Evolutionary conservation across 2,329 filamentous ascomycete genomes (phyloP), one percentile per base, ranked within the genome.

Genomic region (Aspergillus versicolor): DNA sequence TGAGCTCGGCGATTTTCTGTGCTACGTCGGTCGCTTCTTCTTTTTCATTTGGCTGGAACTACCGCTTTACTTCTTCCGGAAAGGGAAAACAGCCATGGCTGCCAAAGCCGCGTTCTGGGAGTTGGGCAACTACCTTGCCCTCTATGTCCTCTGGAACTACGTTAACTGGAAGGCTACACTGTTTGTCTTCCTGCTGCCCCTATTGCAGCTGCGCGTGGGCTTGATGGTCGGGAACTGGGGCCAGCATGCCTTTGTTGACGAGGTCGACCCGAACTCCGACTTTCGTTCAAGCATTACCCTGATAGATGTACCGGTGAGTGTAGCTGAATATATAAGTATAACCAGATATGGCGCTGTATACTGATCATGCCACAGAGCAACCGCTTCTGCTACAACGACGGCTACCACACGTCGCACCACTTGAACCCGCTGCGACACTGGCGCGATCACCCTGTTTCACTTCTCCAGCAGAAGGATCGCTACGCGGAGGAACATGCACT

Each of bases 161-260:
- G 67, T 69, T 38, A 83, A 86, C 69, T 68, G 78, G 19, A 75
- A 75, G 2, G 83, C 89, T 0, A 83, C 88, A 0, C 67, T 84
- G 5, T 90, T 88, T 64, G 85, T 85, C 0, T 81, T 90, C 27
- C 65, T 92, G 1, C 68, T 91, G 1, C 90, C 90, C 0, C 79
- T 92, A 19, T 63, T 83, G 2, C 71, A 88, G 30, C 81, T 92
- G 73, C 82, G 90, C 0, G 64, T 90, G 17, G 89, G 86, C 0
- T 72, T 93, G 61, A 93, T 92, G 90, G 81, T 90, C 7, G 90
- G 90, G 1, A 93, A 93, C 69, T 93, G 89, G 88, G 90, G 88
- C 3, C 90, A 93, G 70, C 90, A 93, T 70, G 89, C 89, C 1
- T 87, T 93, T 61, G 89, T 93, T 6, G 89, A 93, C 65, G 83